A percentile compares a stretch with the other conserved stretches of the same genome.
These are phyloP conservation scores for Sinapis alba DNA, from an alignment of 441 rosid genomes.

Conservation along the genomic window DNA sequence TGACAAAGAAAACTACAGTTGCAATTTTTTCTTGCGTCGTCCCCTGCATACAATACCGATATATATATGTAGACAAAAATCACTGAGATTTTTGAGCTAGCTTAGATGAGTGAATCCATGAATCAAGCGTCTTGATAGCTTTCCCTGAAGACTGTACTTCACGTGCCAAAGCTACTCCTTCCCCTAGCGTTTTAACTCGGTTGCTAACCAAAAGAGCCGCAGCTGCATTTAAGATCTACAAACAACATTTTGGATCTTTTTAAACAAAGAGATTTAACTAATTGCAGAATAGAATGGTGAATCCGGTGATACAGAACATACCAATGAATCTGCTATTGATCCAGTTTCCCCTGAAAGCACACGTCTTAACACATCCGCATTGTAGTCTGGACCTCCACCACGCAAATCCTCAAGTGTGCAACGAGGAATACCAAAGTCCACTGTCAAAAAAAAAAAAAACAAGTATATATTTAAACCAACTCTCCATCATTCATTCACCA, in stretches of 20 bases:
- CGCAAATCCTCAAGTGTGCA: slow-evolving; percentile 74
- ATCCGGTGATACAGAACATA: slow-evolving; percentile 38
- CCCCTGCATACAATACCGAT: background rate
- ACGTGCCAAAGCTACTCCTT: slow-evolving; percentile 78
- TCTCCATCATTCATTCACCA: background rate
- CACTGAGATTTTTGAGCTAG: slow-evolving; percentile 31
- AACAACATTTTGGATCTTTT: background rate
- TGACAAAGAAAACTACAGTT: background rate
- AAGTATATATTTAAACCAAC: background rate
- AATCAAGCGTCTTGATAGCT: slow-evolving; percentile 68
- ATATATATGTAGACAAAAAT: background rate
- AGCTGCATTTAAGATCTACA: slow-evolving; percentile 87
- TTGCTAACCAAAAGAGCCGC: slow-evolving; percentile 83
- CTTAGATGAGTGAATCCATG: slow-evolving; percentile 65
- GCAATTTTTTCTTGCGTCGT: background rate
- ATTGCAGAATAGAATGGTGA: background rate
- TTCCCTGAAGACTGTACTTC: slow-evolving; percentile 77
- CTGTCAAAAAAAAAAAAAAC: slow-evolving; percentile 48
- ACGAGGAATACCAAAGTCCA: slow-evolving; percentile 91
- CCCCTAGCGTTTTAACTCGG: slow-evolving; percentile 54
- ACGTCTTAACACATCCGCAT: slow-evolving; percentile 64
- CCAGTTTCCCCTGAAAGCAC: slow-evolving; percentile 83
- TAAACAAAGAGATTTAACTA: background rate
- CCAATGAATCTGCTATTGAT: slow-evolving; percentile 82
- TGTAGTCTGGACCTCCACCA: slow-evolving; percentile 84